A percentile compares a stretch with the other conserved stretches of the same genome.
These are phyloP conservation scores for Elongisporangium undulatum DNA, from an alignment of 352 stramenopile species.

Conservation along the genomic window DNA sequence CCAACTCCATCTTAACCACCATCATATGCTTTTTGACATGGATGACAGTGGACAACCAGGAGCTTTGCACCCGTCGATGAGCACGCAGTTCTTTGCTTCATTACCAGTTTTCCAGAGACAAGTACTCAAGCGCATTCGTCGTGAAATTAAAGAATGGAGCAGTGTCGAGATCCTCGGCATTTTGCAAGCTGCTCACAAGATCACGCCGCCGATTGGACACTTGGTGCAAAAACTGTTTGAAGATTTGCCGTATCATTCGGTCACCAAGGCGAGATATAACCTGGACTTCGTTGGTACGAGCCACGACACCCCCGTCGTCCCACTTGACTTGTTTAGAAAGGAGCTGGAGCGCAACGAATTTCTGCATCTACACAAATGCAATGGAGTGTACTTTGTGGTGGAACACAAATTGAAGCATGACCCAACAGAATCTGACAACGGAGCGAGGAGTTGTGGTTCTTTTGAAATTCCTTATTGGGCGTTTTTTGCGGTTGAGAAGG, in stretches of 20 bases:
- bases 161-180: conserved; percentile 80
- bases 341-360: conserved; percentile 42
- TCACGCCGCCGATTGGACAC: conserved; percentile 58
- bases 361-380: conserved; percentile 48
- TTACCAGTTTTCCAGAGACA: conserved; percentile 73
- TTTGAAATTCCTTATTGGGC: conserved; percentile 78
- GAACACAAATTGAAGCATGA: conserved; percentile 12
- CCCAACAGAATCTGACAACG: not conserved
- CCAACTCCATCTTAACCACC: conserved; percentile 3
- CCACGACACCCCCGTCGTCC: conserved; percentile 53
- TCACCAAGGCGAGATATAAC: conserved; percentile 67
- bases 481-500: conserved; percentile 57
- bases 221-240: conserved; percentile 75
- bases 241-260: conserved; percentile 43
- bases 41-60: conserved; percentile 21
- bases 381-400: conserved; percentile 72
- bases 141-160: conserved; percentile 82
- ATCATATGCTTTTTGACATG: conserved; percentile 56
- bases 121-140: conserved; percentile 57
- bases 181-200: conserved; percentile 51
- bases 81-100: conserved; percentile 45
- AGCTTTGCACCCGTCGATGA: conserved; percentile 16
- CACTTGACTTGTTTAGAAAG: conserved; percentile 57
- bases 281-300: conserved; percentile 63
- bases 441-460: not conserved